phyloP scores from a whole-genome alignment of 2,329 filamentous ascomycete genomes.

The Diaporthe longicolla region DNA sequence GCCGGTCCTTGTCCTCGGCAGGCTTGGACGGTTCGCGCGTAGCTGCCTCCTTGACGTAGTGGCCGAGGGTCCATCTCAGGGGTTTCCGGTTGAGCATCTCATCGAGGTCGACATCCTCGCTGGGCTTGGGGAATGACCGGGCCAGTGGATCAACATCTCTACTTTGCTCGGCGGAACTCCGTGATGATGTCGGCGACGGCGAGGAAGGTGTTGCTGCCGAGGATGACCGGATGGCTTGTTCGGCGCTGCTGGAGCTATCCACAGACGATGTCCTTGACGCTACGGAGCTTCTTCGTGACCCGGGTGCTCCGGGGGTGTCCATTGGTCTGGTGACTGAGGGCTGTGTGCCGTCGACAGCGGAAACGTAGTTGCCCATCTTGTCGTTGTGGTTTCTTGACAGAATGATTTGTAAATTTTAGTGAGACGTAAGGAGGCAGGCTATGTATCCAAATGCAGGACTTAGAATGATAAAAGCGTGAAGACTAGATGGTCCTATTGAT shows the following conservation, averaged over 20 bases:
- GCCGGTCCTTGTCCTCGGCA: conserved; percentile 52
- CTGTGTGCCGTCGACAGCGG: conserved; percentile 19
- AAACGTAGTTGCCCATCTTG: conserved; percentile 33
- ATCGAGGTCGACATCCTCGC: conserved; percentile 56
- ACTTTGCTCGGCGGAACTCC: neutral
- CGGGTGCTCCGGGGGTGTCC: neutral
- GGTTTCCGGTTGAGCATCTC: conserved; percentile 61
- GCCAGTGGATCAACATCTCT: conserved; percentile 52
- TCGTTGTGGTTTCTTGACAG: neutral
- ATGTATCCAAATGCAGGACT: neutral
- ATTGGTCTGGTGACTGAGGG: neutral
- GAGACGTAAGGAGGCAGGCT: neutral
- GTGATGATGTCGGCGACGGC: neutral
- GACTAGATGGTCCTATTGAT: neutral
- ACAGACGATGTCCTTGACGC: conserved; percentile 36
- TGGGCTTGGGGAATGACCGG: conserved; percentile 58
- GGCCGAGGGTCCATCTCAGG: conserved; percentile 55
- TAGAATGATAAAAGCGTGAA: neutral
- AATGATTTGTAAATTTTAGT: neutral
- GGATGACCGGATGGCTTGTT: conserved; percentile 29
- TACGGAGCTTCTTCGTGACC: conserved; percentile 41
- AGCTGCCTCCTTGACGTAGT: conserved; percentile 50
- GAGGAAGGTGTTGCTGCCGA: conserved; percentile 3
- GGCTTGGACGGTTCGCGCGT: conserved; percentile 47
- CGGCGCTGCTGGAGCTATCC: conserved; percentile 26